Evolutionary conservation across 495 filamentous ascomycete species (phyloP).

Genomic region (Hyaloscypha finlandica): DNA sequence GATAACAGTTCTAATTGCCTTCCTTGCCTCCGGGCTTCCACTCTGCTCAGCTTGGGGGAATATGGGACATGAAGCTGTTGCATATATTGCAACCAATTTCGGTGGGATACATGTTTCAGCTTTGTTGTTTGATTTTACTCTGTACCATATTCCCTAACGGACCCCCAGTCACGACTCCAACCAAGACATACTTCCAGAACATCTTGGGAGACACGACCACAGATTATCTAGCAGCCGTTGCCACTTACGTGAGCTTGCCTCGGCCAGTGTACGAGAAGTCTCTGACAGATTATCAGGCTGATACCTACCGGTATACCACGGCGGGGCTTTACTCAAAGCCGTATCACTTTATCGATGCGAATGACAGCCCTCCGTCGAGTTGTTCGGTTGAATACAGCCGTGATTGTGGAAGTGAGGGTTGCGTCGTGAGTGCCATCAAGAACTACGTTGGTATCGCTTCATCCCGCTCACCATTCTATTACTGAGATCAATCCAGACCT

Average conservation of each 20-base stretch:
- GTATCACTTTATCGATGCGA: conserved; percentile 65
- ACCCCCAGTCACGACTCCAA: conserved; percentile 36
- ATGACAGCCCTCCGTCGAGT: conserved; percentile 58
- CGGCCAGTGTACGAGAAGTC: background rate
- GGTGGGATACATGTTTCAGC: background rate
- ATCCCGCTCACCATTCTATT: background rate
- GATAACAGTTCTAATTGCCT: conserved; percentile 1
- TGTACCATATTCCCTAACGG: conserved; percentile 33
- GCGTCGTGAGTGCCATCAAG: conserved; percentile 59
- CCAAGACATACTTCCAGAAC: conserved; percentile 42
- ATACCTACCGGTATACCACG: conserved; percentile 52
- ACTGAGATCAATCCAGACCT: conserved; percentile 10
- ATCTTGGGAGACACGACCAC: conserved; percentile 44
- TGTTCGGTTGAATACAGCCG: conserved; percentile 58
- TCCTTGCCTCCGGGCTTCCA: conserved; percentile 7
- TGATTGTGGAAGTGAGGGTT: conserved; percentile 60
- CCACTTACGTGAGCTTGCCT: conserved; percentile 45
- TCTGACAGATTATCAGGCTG: conserved; percentile 26
- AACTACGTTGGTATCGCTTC: conserved; percentile 51
- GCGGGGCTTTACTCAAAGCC: conserved; percentile 55
- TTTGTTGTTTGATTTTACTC: background rate
- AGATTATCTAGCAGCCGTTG: conserved; percentile 51
- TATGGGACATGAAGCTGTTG: conserved; percentile 53
- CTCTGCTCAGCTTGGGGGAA: conserved; percentile 46
- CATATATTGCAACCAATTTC: conserved; percentile 34